Percentiles rank a stretch among this genome's conserved stretches.
phyloP scores from a whole-genome alignment of 257 asterid genomes.

The Solanum medicagineum region DNA sequence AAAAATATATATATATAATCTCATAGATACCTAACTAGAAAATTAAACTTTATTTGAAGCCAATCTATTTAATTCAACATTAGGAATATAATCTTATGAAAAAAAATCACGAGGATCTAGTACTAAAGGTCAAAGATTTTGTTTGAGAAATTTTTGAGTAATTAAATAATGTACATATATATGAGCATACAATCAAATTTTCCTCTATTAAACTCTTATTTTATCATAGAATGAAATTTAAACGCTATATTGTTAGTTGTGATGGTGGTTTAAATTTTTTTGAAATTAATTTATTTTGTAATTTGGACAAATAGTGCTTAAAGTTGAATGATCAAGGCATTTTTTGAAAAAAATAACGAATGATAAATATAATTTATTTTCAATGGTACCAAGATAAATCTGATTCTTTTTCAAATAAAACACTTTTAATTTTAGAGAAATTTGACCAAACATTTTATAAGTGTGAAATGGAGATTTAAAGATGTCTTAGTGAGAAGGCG shows the following conservation, averaged over 20 bases:
- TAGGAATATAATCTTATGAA: conserved; percentile 59
- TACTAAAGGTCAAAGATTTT: conserved; percentile 47
- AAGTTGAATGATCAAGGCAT: too few species aligned
- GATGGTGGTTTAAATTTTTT: not conserved
- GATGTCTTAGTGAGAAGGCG: not conserved
- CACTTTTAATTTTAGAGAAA: not conserved
- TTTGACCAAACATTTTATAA: not conserved
- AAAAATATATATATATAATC: conserved; percentile 50
- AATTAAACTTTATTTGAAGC: not conserved
- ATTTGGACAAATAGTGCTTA: not conserved
- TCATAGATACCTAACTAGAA: conserved; percentile 45
- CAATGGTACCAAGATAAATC: not conserved
- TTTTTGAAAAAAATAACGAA: not conserved
- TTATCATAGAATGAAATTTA: not conserved
- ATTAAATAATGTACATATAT: not conserved
- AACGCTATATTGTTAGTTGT: not conserved
- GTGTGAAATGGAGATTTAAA: not conserved
- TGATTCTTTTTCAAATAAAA: not conserved
- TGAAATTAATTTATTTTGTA: not conserved
- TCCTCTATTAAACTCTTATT: not conserved
- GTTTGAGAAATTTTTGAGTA: conserved; percentile 45
- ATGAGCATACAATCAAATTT: not conserved
- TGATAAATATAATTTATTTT: not conserved
- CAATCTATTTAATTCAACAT: not conserved
- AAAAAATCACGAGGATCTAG: conserved; percentile 69